A percentile compares a stretch with the other conserved stretches of the same genome.
Conservation (phyloP, 2,329 filamentous ascomycete genomes). For the Neopestalotiopsis sp. region DNA sequence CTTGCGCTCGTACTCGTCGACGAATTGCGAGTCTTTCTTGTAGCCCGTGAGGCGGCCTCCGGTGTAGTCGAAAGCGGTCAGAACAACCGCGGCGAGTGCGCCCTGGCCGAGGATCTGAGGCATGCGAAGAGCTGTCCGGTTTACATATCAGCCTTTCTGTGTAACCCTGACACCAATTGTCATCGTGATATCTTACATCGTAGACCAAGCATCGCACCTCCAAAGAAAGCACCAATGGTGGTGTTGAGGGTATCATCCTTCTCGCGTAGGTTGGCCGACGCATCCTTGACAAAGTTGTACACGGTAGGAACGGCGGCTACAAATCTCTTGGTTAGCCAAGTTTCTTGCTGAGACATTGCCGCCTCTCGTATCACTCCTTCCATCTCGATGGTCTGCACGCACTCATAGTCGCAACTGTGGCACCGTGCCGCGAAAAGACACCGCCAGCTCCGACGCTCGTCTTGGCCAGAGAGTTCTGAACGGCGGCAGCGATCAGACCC, state of each 20-base stretch:
- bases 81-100: conserved; percentile 56
- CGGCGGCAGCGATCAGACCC: conserved; percentile 75
- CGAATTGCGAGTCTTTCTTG: conserved; percentile 55
- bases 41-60: conserved; percentile 62
- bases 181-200: conserved; percentile 61
- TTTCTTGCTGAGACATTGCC: not conserved
- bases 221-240: conserved; percentile 77
- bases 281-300: conserved; percentile 78
- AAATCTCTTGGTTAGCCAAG: conserved; percentile 24
- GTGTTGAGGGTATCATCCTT: conserved; percentile 82
- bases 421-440: conserved; percentile 79
- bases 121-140: conserved; percentile 60
- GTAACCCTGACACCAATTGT: not conserved
- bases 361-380: not conserved
- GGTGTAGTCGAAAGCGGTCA: conserved; percentile 68
- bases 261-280: conserved; percentile 83
- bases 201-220: conserved; percentile 75
- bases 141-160: conserved; percentile 11
- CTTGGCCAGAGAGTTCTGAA: conserved; percentile 87
- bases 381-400: conserved; percentile 21
- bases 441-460: conserved; percentile 82
- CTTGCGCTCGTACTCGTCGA: conserved; percentile 77
- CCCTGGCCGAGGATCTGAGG: conserved; percentile 69
- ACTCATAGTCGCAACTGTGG: conserved; percentile 70
- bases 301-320: conserved; percentile 75